A percentile compares a stretch with the other conserved stretches of the same genome.
Conservation (phyloP, 2,329 filamentous ascomycete species). For the Teratosphaeria zuluensis region DNA sequence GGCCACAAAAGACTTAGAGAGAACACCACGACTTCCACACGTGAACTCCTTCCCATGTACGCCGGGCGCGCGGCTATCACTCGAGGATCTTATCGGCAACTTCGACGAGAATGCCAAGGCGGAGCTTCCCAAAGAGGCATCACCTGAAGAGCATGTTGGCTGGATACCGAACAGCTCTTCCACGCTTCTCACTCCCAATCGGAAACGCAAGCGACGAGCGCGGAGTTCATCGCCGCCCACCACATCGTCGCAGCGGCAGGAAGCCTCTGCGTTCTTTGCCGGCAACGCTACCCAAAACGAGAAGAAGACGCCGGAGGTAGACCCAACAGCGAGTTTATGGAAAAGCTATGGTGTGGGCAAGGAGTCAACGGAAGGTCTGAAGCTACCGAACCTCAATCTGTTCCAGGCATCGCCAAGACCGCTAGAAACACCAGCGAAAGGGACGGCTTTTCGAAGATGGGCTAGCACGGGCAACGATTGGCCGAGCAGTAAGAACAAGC, state of each 20-base stretch:
- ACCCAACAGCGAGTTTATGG: conserved; percentile 38
- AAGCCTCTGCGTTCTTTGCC: conserved; percentile 19
- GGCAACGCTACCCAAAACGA: conserved; percentile 11
- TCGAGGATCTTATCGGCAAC: conserved; percentile 53
- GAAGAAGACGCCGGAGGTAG: conserved; percentile 35
- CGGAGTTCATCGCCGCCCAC: conserved; percentile 37
- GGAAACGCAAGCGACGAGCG: conserved; percentile 36
- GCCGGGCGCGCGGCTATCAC: conserved; percentile 47
- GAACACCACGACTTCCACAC: conserved; percentile 16
- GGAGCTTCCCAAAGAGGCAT: conserved; percentile 38
- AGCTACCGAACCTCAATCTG: conserved; percentile 32
- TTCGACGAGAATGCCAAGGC: conserved; percentile 44
- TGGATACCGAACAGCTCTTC: conserved; percentile 45
- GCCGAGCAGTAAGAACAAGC: conserved; percentile 32
- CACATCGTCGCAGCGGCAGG: conserved; percentile 29
- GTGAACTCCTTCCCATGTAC: conserved; percentile 43
- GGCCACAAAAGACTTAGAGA: conserved; percentile 7
- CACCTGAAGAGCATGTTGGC: conserved; percentile 51
- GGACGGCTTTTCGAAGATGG: conserved; percentile 40
- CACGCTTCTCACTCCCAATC: conserved; percentile 32
- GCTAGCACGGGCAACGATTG: conserved; percentile 42
- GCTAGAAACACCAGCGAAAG: conserved; percentile 34
- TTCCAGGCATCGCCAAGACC: conserved; percentile 39
- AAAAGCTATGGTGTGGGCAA: conserved; percentile 32
- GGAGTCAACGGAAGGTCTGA: conserved; percentile 28